These are phyloP conservation scores for Boletus reticuloceps DNA, from an alignment of 768 basidiomycete species.

Conservation along the genomic window DNA sequence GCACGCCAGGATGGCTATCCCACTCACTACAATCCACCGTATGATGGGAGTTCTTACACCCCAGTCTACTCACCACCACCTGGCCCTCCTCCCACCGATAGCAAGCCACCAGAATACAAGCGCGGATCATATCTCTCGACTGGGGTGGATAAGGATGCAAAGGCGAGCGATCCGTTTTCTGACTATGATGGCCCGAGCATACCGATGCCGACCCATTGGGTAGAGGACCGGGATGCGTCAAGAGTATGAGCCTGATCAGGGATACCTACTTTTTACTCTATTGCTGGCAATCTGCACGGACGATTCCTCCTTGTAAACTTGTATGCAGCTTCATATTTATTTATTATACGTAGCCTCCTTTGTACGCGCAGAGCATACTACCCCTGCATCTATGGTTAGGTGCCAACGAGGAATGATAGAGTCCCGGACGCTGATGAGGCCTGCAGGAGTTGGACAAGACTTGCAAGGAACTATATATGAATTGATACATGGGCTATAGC, in stretches of 20 bases:
- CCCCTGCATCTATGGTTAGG: too few relatives aligned
- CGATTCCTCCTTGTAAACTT: background rate
- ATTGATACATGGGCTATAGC: background rate
- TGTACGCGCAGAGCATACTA: too few relatives aligned
- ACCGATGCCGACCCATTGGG: conserved; percentile 35
- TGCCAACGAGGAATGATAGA: too few relatives aligned
- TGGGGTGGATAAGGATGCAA: conserved; percentile 30
- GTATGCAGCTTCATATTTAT: background rate
- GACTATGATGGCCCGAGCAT: conserved; percentile 42
- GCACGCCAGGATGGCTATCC: conserved; percentile 40
- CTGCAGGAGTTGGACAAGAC: too few relatives aligned
- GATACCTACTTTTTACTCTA: background rate
- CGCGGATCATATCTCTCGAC: conserved; percentile 31
- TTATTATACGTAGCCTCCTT: background rate
- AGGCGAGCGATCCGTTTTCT: conserved; percentile 54
- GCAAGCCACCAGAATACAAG: conserved; percentile 53
- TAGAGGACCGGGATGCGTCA: conserved; percentile 42
- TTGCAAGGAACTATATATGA: too few relatives aligned
- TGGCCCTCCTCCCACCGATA: conserved; percentile 46
- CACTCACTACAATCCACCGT: conserved; percentile 59
- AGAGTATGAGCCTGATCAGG: conserved; percentile 4
- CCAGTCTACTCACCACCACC: conserved; percentile 49
- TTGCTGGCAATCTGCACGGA: background rate
- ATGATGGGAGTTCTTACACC: conserved; percentile 31
- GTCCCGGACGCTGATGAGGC: too few relatives aligned